Evolutionary conservation across 331 rosid species (phyloP).

Genomic region (Prunus yedoensis): DNA sequence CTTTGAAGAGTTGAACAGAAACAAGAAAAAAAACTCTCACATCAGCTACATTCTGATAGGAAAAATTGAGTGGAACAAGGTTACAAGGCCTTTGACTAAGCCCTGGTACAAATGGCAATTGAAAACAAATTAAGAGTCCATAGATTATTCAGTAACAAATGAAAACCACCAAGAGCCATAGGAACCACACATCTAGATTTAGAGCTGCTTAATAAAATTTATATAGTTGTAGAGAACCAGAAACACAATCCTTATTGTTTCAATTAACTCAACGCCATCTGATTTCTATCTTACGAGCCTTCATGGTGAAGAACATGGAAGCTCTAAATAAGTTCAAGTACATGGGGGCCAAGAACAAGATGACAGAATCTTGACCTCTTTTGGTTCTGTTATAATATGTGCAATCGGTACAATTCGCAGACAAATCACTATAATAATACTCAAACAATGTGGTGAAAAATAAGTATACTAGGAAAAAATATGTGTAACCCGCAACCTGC

Average conservation of each 20-base stretch:
- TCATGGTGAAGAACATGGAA: neutral
- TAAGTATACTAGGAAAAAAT: neutral
- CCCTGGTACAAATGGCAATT: neutral
- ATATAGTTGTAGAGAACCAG: neutral
- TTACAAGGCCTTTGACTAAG: neutral
- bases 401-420: constrained; percentile 1
- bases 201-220: neutral
- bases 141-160: too few relatives aligned
- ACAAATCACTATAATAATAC: neutral
- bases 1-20: neutral
- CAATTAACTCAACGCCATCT: constrained; percentile 21
- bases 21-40: neutral
- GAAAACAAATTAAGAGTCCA: too few relatives aligned
- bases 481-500: neutral
- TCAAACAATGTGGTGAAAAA: neutral
- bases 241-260: neutral
- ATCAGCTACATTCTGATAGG: neutral
- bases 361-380: neutral
- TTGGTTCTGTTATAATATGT: constrained; percentile 4
- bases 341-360: neutral
- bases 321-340: constrained; percentile 11
- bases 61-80: neutral
- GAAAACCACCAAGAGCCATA: too few relatives aligned
- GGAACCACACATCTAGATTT: too few relatives aligned
- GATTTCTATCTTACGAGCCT: constrained; percentile 16